Base-by-base conservation (phyloP, 208 protist genomes). In the Trypanosoma cruzi region DNA sequence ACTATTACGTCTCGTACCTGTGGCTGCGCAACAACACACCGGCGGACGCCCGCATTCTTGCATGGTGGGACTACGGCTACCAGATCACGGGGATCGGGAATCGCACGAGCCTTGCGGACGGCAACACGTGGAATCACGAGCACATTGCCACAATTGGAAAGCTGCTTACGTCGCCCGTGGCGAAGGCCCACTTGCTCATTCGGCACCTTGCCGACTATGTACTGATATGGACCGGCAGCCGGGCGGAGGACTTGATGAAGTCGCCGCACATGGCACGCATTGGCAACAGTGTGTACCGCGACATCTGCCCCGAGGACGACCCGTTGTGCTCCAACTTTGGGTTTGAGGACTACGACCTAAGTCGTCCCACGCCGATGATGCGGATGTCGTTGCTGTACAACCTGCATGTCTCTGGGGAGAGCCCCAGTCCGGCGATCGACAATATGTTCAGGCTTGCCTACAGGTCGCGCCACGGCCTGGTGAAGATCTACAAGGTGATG, bases 21-120 rank as follows among this genome's bases (percentile, higher is more conserved):
- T 99, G 98, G 98, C 81, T 99, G 10, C 67, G 86, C 20, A 59
- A 91, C 34, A 99, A 99, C 81, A 99, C 98, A 1, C 69, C 91
- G 1, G 59, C 75, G 14, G 88, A 99, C 66, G 95, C 98, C n/a
- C 85, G 84, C 59, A 71, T 99, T 14, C 96, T 99, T 85, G 80
- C 92, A 3, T 99, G 98, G 98, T 99, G 98, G 98, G 98, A 99
- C 85, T 99, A 99, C 76, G 98, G 98, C 54, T 99, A 99, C 81
- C 98, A 99, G 80, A 94, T 99, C 69, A 95, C 93, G 2, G 93
- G 84, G 42, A 99, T 99, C 84, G 97, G 89, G 29, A 99, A 99
- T 69, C 75, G 98, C 62, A 99, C 94, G 13, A 86, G 93, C 26
- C 77, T 99, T 31, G 98, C 98, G 22, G 98, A 99, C 81, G 99